A percentile compares a stretch with the other conserved stretches of the same genome.
phyloP scores from a whole-genome alignment of 345 rosid genomes.

The Durio zibethinus region DNA sequence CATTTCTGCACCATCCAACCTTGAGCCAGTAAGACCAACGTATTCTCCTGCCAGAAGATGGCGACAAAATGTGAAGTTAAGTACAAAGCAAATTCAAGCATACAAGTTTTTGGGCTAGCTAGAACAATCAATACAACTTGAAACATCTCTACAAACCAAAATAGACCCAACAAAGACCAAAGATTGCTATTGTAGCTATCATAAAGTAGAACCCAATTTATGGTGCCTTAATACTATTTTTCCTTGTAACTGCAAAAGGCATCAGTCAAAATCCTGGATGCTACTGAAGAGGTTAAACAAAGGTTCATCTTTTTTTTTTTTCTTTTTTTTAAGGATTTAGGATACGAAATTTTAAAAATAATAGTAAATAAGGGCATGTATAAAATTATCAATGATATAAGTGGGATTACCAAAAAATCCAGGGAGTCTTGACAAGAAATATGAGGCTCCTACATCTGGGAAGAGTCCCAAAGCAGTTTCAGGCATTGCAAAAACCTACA shows the following conservation, averaged over 20 bases:
- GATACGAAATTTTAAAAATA: not conserved
- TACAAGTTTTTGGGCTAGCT: not conserved
- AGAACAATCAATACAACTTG: slow-evolving; percentile 10
- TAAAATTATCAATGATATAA: slow-evolving; percentile 6
- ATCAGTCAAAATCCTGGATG: not conserved
- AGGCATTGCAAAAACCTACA: slow-evolving; percentile 87
- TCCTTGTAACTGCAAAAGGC: not conserved
- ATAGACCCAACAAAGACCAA: not conserved
- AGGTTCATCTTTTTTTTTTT: not conserved
- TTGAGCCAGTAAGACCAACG: slow-evolving; percentile 70
- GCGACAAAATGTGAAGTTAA: not conserved
- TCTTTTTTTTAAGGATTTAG: not conserved
- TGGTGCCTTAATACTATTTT: not conserved
- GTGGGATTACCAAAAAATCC: slow-evolving; percentile 65
- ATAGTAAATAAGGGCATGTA: not conserved
- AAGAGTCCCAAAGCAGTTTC: slow-evolving; percentile 84
- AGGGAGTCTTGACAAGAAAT: slow-evolving; percentile 80
- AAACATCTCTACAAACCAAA: slow-evolving; percentile 3
- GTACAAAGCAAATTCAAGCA: not conserved
- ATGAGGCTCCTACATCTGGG: slow-evolving; percentile 85
- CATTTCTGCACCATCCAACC: slow-evolving; percentile 86
- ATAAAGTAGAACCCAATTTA: not conserved
- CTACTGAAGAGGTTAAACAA: not conserved
- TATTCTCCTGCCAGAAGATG: slow-evolving; percentile 55
- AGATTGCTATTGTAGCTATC: slow-evolving; percentile 1